Conservation (phyloP, 495 filamentous ascomycete species). For the Podospora didyma region DNA sequence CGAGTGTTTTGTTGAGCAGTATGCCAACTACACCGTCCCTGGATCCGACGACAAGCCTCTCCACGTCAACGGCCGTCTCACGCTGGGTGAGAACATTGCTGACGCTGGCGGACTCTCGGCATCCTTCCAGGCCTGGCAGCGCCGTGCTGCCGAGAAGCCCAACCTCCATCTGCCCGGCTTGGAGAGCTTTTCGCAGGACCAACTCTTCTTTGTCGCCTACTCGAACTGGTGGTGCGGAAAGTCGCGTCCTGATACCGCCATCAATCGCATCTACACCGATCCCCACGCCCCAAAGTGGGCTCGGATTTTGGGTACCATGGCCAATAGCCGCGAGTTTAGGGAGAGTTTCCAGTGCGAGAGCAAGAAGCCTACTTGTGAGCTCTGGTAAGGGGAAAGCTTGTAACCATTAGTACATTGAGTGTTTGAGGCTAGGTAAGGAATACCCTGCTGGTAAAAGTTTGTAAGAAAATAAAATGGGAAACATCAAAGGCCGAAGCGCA, state of each 20-base stretch:
- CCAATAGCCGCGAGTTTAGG: constrained; percentile 65
- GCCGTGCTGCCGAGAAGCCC: constrained; percentile 32
- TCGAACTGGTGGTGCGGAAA: constrained; percentile 68
- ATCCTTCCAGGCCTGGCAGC: constrained; percentile 65
- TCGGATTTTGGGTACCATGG: constrained; percentile 59
- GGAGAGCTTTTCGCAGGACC: constrained; percentile 61
- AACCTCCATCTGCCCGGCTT: constrained; percentile 61
- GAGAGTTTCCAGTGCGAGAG: constrained; percentile 63
- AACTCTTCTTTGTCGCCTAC: constrained; percentile 69
- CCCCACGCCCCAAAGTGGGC: constrained; percentile 60
- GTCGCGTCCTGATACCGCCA: constrained; percentile 51
- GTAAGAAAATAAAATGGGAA: too few species aligned
- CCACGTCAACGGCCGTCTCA: constrained; percentile 66
- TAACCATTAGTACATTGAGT: too few species aligned
- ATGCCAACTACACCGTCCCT: constrained; percentile 48
- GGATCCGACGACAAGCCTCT: constrained; percentile 40
- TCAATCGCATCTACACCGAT: constrained; percentile 56
- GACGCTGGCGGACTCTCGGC: constrained; percentile 69
- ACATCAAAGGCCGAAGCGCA: too few species aligned
- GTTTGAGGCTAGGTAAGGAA: too few species aligned
- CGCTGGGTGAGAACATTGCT: constrained; percentile 72
- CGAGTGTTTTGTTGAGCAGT: constrained; percentile 66
- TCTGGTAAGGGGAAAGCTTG: too few species aligned
- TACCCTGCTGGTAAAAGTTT: too few species aligned
- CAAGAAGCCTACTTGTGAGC: constrained; percentile 64